Evolutionary conservation across 768 basidiomycete genomes (phyloP).

Genomic region (Postia placenta): DNA sequence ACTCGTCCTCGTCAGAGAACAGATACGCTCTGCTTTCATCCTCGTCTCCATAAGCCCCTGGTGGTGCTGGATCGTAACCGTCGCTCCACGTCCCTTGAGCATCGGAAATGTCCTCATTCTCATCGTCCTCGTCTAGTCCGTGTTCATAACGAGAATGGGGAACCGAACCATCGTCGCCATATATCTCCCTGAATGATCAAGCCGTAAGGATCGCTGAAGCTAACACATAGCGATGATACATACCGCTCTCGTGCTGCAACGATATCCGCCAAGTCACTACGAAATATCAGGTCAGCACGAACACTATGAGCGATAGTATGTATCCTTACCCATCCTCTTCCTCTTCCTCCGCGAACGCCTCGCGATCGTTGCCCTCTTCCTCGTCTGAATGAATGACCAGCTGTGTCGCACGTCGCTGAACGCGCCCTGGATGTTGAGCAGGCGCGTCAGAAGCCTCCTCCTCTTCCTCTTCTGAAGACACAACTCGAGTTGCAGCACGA

Average conservation of each 20-base stretch:
- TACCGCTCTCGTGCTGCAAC: slow-evolving; percentile 21
- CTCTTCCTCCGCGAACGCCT: background rate
- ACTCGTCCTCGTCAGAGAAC: background rate
- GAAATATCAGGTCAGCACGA: background rate
- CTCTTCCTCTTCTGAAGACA: background rate
- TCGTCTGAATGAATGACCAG: background rate
- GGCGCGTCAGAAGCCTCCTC: background rate
- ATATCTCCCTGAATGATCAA: slow-evolving; percentile 15
- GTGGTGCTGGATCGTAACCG: too few species aligned
- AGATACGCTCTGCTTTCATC: background rate
- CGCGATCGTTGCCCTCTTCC: background rate
- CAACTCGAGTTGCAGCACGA: background rate
- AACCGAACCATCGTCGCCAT: slow-evolving; percentile 24
- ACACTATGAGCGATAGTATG: too few species aligned
- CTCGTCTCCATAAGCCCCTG: background rate
- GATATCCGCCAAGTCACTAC: slow-evolving; percentile 14
- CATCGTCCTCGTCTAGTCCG: background rate
- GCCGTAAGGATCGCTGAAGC: too few species aligned
- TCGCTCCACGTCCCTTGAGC: too few species aligned
- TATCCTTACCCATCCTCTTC: background rate
- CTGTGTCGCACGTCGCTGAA: too few species aligned
- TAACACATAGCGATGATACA: slow-evolving; percentile 7
- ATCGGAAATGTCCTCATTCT: background rate
- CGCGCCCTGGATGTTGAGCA: background rate
- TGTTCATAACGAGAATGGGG: background rate